These are phyloP conservation scores for Fusarium veterinarium DNA, from an alignment of 2,329 filamentous ascomycete genomes.

Conservation along the genomic window DNA sequence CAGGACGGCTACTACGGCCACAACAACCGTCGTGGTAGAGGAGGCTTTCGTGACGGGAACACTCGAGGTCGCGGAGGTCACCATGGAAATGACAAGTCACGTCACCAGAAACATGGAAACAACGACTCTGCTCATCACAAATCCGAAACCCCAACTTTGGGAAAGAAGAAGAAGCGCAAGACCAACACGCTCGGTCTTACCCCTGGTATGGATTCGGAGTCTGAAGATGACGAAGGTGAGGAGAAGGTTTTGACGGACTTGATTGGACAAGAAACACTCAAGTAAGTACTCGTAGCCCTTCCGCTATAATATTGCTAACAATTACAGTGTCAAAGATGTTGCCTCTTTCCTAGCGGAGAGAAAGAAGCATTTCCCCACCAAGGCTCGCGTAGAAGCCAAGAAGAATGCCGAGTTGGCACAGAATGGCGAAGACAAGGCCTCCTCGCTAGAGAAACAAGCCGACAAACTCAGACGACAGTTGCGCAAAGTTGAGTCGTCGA, in stretches of 20 bases:
- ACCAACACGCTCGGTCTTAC: conserved; percentile 79
- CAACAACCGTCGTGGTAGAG: conserved; percentile 51
- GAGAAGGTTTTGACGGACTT: conserved; percentile 73
- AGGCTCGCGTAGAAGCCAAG: conserved; percentile 73
- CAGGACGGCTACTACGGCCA: conserved; percentile 53
- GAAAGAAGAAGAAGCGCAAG: conserved; percentile 78
- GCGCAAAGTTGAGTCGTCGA: conserved; percentile 76
- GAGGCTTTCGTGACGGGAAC: conserved; percentile 50
- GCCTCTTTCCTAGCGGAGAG: conserved; percentile 85
- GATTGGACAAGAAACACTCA: conserved; percentile 65
- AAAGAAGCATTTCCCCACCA: conserved; percentile 82
- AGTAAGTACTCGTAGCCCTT: conserved; percentile 56
- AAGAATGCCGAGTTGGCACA: conserved; percentile 61
- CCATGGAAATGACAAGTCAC: conserved; percentile 58
- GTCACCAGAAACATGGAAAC: conserved; percentile 53
- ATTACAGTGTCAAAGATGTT: conserved; percentile 73
- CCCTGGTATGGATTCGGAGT: conserved; percentile 71
- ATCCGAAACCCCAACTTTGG: conserved; percentile 58
- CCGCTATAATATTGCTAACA: conserved; percentile 17
- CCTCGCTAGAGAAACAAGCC: conserved; percentile 67
- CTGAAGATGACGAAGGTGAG: conserved; percentile 76
- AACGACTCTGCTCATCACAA: conserved; percentile 47
- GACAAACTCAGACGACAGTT: conserved; percentile 73
- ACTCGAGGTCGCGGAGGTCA: conserved; percentile 57
- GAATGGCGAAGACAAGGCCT: conserved; percentile 70